Evolutionary conservation across 306 rosid genomes (phyloP), one percentile per base, ranked within the genome.

Genomic region (Quercus engelmannii): DNA sequence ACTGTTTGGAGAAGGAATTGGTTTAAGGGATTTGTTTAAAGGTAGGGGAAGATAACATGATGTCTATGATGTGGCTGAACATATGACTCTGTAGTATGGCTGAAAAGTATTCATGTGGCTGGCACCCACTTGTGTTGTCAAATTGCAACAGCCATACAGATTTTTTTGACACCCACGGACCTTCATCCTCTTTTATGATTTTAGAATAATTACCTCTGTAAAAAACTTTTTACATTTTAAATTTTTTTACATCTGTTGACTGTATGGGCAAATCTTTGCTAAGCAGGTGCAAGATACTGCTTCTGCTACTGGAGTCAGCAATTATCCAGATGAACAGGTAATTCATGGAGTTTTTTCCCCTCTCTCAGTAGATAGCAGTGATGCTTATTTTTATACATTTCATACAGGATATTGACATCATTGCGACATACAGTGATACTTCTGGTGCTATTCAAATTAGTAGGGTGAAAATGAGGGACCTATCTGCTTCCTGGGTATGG

Each of bases 401-500:
- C 67, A 58, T 76, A 82, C 89, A 95, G 99, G 96, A 90, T 82
- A 80, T 95, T 80, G 95, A 90, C 79, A 88, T 95, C 84, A 86
- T 93, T 83, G 97, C 91, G 75, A 75, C 92, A 55, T 94, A 92
- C 86, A 94, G 91, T 41, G 88, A 88, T 77, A 73, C 84, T 33
- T 84, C 86, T 82, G 97, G 99, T 67, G 89, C 86, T 77, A 21
- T 92, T 80, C 89, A 75, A 73, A 85, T 88, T 20, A 84, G 92
- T 78, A 91, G 91, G 88, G 86, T 95, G 87, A 95, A 89, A 87
- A 74, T 88, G 91, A 89, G 87, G 63, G 92, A 89, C 78, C 78
- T 95, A 46, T 95, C 99, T 49, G 87, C 92, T 78, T 95, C 99
- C 30, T 95, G 98, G 99, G 87, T 91, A 41, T 85, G 92, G 94